Evolutionary conservation across 495 filamentous ascomycete species (phyloP).

Genomic region (Aspergillus diversus): DNA sequence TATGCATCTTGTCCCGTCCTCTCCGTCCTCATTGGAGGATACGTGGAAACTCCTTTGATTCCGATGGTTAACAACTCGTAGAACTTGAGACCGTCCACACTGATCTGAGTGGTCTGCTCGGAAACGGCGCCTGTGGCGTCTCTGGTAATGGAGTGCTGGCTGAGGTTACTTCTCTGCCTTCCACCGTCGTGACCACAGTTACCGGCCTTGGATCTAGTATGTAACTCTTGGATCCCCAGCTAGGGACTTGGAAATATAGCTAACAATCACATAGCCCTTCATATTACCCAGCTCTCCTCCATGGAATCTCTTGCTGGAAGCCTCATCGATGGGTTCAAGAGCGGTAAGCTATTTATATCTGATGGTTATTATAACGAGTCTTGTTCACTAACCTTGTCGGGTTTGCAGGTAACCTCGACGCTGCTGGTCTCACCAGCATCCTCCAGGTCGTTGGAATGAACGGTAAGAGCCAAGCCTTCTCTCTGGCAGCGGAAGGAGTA

Average conservation of each 20-base stretch:
- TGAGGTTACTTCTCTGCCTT: conserved; percentile 13
- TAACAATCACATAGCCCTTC: conserved; percentile 18
- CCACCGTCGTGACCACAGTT: conserved; percentile 18
- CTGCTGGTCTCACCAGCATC: conserved; percentile 20
- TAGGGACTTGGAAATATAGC: not conserved
- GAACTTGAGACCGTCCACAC: conserved; percentile 12
- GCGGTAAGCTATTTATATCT: conserved; percentile 16
- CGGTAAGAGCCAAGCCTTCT: conserved; percentile 10
- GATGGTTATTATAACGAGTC: not conserved
- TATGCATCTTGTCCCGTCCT: conserved; percentile 8
- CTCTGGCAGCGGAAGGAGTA: not conserved
- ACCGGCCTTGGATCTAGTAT: conserved; percentile 9
- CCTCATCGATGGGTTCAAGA: conserved; percentile 20
- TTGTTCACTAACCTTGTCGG: not conserved
- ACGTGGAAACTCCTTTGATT: not conserved
- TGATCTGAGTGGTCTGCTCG: conserved; percentile 7
- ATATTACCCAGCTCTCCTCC: conserved; percentile 11
- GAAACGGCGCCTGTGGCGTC: not conserved
- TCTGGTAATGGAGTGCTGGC: conserved; percentile 5
- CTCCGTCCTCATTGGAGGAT: not conserved
- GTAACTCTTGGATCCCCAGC: not conserved
- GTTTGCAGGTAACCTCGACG: conserved; percentile 9
- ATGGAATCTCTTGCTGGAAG: conserved; percentile 12
- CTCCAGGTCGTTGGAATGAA: conserved; percentile 15
- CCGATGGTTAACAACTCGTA: not conserved